These are phyloP conservation scores for Sporobolomyces phaffii DNA, from an alignment of 768 basidiomycete genomes.

Conservation along the genomic window DNA sequence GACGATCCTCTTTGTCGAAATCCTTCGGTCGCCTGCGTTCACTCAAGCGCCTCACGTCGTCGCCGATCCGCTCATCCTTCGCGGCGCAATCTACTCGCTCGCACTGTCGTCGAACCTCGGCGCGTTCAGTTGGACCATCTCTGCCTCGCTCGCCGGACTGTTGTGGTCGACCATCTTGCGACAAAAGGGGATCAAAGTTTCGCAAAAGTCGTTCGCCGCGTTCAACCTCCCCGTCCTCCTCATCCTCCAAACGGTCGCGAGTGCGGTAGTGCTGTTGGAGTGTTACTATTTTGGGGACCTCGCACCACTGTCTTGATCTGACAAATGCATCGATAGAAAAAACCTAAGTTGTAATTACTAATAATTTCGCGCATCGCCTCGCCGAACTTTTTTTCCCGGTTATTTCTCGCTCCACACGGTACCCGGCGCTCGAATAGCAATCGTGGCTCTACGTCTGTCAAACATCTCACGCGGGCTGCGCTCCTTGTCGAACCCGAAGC, in stretches of 20 bases:
- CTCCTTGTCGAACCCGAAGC: neutral
- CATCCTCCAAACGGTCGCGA: slow-evolving; percentile 61
- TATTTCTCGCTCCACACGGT: too few relatives aligned
- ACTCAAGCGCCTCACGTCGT: slow-evolving; percentile 16
- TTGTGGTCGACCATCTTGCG: slow-evolving; percentile 70
- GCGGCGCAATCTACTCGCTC: slow-evolving; percentile 57
- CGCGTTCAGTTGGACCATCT: slow-evolving; percentile 81
- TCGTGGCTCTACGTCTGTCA: slow-evolving; percentile 1
- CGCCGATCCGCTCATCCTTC: slow-evolving; percentile 42
- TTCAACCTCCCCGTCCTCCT: slow-evolving; percentile 66
- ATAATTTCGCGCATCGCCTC: too few relatives aligned
- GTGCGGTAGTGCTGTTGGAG: slow-evolving; percentile 68
- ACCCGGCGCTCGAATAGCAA: too few relatives aligned
- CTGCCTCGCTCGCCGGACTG: slow-evolving; percentile 78
- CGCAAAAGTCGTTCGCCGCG: slow-evolving; percentile 59
- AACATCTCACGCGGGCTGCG: neutral
- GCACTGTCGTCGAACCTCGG: slow-evolving; percentile 85
- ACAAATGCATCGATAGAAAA: neutral
- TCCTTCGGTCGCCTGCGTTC: slow-evolving; percentile 51
- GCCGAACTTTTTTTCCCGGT: too few relatives aligned
- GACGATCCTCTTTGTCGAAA: slow-evolving; percentile 78
- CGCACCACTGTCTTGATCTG: too few relatives aligned
- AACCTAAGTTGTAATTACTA: neutral
- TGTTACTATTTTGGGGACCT: slow-evolving; percentile 48
- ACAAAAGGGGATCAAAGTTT: slow-evolving; percentile 65